Percentiles rank a stretch among this genome's conserved stretches.
Conservation (phyloP, 345 rosid genomes). For the Acer negundo region DNA sequence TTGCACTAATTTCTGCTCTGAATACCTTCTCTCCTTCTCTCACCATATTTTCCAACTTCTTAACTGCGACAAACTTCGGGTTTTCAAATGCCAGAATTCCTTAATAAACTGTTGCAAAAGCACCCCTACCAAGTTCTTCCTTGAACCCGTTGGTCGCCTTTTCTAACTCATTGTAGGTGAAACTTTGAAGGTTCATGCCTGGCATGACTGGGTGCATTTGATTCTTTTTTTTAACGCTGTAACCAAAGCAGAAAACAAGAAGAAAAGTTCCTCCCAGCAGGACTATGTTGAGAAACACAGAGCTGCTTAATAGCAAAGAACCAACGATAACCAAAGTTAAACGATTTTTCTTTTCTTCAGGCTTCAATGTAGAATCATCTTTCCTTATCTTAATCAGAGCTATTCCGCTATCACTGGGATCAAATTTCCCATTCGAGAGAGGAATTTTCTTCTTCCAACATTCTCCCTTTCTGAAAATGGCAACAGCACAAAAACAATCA, state of each 20-base stretch:
- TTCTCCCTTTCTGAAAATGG: slow-evolving; percentile 19
- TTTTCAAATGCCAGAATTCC: slow-evolving; percentile 19
- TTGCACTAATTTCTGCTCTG: slow-evolving; percentile 33
- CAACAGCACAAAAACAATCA: slow-evolving; percentile 63
- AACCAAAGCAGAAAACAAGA: slow-evolving; percentile 5
- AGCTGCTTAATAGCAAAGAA: slow-evolving; percentile 33
- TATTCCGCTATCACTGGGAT: slow-evolving; percentile 9
- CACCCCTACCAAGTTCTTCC: slow-evolving; percentile 44
- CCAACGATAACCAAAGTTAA: slow-evolving; percentile 20
- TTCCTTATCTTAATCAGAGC: slow-evolving; percentile 44
- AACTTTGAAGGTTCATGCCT: slow-evolving; percentile 17
- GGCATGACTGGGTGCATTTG: slow-evolving; percentile 3
- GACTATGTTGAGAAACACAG: slow-evolving; percentile 29
- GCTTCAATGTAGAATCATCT: slow-evolving; percentile 19
- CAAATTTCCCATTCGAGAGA: slow-evolving; percentile 39
- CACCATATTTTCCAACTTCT: slow-evolving; percentile 25
- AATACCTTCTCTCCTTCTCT: slow-evolving; percentile 33
- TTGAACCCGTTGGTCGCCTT: slow-evolving; percentile 38
- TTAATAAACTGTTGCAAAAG: slow-evolving; percentile 43
- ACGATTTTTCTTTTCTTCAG: slow-evolving; percentile 7
- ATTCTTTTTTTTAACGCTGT: neutral
- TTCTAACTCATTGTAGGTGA: slow-evolving; percentile 32
- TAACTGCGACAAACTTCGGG: slow-evolving; percentile 25
- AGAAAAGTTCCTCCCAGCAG: slow-evolving; percentile 9
- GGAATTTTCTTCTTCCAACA: slow-evolving; percentile 63